Base-by-base conservation (phyloP, 306 rosid species). In the Dicorynia guianensis region DNA sequence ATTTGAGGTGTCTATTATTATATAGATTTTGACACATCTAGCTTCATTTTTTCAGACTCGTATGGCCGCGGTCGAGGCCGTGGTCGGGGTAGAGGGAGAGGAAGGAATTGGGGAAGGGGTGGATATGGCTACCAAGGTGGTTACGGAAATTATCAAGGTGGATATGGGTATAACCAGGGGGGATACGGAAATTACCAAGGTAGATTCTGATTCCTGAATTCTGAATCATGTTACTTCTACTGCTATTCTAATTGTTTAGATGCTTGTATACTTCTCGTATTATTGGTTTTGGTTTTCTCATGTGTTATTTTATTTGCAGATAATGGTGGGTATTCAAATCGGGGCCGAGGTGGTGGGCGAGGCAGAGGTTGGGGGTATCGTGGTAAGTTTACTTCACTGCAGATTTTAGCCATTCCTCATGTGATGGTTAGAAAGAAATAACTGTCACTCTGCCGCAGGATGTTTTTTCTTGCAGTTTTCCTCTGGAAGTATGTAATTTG, bases 81-180 rank as follows among this genome's bases (percentile, higher is more conserved):
- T 83, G 80, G 89, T 82, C 38, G 82, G 86, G 98, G 97, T 25
- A 87, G 98, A 83, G 97, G 97, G 43, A 86, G 97, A 83, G 98
- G 97, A 67, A 87, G 90, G 33, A 85, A 72, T 63, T 85, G 96
- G 90, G 94, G 90, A 49, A 84, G 98, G 81, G 98, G 96, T 74
- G 95, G 98, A 52, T 94, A 89, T 50, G 90, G 85, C 60, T 70
- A 90, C 58, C 90, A 86, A 82, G 92, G 96, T 75, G 91, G 91
- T 7, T 82, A 84, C 64, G 85, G 91, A 34, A 70, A 79, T 73
- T 69, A 76, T 66, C 89, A 88, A 72, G 30, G 30, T 25, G 30
- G 30, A 25, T 25, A 25, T 25, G 30, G 2, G 2, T 25, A 25
- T 25, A 1, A 25, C 30, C 82, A 72, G 38, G 82, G 79, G 7